These are phyloP conservation scores for Diplocarpon rosae DNA, from an alignment of 2,329 filamentous ascomycete genomes.

Conservation along the genomic window DNA sequence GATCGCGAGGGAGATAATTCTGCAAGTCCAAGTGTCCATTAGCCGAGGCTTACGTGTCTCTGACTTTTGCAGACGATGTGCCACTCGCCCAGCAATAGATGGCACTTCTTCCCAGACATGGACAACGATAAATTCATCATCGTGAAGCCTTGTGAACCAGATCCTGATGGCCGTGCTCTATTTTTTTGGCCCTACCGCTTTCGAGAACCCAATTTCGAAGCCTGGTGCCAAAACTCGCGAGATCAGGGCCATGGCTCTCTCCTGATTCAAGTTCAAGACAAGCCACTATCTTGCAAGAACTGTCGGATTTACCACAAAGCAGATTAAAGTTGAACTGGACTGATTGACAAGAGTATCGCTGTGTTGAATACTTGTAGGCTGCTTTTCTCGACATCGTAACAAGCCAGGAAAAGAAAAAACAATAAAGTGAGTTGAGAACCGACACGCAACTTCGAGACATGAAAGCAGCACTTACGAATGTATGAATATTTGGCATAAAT, in stretches of 20 bases:
- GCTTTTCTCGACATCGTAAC: too few relatives aligned
- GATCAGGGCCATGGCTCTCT: conserved; percentile 13
- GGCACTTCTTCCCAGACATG: conserved; percentile 13
- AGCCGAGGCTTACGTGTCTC: too few relatives aligned
- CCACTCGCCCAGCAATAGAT: conserved; percentile 7
- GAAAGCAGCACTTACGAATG: too few relatives aligned
- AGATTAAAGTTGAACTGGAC: too few relatives aligned
- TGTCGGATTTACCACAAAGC: too few relatives aligned
- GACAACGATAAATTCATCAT: conserved; percentile 10
- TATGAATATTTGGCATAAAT: too few relatives aligned
- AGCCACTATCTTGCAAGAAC: too few relatives aligned
- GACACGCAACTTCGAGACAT: too few relatives aligned
- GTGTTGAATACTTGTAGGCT: too few relatives aligned
- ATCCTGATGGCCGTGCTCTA: conserved; percentile 8
- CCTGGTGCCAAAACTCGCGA: conserved; percentile 10
- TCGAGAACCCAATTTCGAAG: conserved; percentile 10
- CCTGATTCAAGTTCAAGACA: background rate
- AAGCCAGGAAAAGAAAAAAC: too few relatives aligned
- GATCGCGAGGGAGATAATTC: conserved; percentile 13
- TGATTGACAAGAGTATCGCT: too few relatives aligned
- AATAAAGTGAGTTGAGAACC: too few relatives aligned
- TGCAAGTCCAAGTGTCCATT: background rate
- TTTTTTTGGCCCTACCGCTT: conserved; percentile 13
- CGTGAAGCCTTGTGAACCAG: conserved; percentile 12
- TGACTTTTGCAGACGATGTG: conserved; percentile 4